These are phyloP conservation scores for Fusarium anthophilum DNA, from an alignment of 2,329 filamentous ascomycete species.

Conservation along the genomic window DNA sequence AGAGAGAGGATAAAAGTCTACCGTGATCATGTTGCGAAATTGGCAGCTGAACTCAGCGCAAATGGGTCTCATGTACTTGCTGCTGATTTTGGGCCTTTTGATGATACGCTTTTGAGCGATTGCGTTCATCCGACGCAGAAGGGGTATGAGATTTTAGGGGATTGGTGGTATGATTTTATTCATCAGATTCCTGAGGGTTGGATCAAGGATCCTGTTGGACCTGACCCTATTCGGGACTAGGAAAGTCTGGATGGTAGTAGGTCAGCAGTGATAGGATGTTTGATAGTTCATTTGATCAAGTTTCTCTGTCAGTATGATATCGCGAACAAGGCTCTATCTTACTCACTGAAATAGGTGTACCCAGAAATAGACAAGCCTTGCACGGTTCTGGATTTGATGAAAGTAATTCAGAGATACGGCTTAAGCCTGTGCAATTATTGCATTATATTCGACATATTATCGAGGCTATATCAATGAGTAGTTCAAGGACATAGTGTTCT, in stretches of 20 bases:
- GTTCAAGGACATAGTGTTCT: too few species aligned
- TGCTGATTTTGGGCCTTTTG: constrained; percentile 41
- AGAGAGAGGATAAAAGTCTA: constrained; percentile 37
- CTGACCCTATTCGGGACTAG: neutral
- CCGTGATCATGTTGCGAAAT: constrained; percentile 40
- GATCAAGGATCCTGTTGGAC: constrained; percentile 18
- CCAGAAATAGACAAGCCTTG: neutral
- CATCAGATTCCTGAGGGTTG: constrained; percentile 46
- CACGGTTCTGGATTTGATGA: fast-evolving
- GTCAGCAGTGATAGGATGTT: fast-evolving
- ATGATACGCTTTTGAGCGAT: constrained; percentile 35
- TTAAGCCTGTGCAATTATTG: fast-evolving
- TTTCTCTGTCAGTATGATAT: neutral
- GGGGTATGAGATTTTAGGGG: constrained; percentile 45
- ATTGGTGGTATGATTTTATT: constrained; percentile 50
- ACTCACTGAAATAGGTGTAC: neutral
- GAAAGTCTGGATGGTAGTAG: fast-evolving
- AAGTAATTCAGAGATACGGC: neutral
- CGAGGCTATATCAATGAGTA: neutral
- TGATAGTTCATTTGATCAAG: fast-evolving
- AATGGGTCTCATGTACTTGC: constrained; percentile 43
- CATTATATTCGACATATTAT: too few species aligned
- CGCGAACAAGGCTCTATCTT: neutral
- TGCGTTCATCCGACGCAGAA: constrained; percentile 48
- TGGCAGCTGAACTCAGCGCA: neutral